phyloP scores from a whole-genome alignment of 2,329 filamentous ascomycete species.

The Leptoxyphium fumago region DNA sequence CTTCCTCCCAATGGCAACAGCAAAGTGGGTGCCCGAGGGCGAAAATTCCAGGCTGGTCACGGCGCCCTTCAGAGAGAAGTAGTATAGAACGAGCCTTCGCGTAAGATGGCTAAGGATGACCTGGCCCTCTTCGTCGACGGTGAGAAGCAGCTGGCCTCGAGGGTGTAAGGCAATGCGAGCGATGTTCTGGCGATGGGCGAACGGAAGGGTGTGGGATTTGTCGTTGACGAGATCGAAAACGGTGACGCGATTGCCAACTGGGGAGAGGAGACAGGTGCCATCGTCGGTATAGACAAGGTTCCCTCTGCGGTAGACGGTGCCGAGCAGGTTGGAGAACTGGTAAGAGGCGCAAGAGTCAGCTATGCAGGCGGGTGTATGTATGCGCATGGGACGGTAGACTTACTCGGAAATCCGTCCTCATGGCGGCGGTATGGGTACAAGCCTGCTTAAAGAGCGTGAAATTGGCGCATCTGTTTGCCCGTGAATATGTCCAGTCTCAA shows the following conservation, averaged over 20 bases:
- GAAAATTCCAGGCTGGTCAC: constrained; percentile 80
- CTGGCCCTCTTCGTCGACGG: constrained; percentile 85
- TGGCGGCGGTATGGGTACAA: constrained; percentile 28
- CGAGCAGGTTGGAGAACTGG: constrained; percentile 94
- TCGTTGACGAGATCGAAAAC: constrained; percentile 95
- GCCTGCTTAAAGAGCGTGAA: too few relatives aligned
- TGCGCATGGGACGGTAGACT: constrained; percentile 5
- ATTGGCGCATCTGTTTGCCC: too few relatives aligned
- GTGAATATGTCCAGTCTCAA: too few relatives aligned
- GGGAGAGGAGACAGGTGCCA: constrained; percentile 88
- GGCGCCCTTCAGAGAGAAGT: constrained; percentile 83
- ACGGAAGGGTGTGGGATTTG: constrained; percentile 74
- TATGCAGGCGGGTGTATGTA: background rate
- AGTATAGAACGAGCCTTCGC: constrained; percentile 73
- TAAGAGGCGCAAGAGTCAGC: background rate
- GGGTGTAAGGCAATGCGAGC: constrained; percentile 75
- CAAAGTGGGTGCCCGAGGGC: constrained; percentile 81
- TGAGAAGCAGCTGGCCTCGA: constrained; percentile 78
- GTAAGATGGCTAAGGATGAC: constrained; percentile 86
- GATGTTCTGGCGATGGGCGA: constrained; percentile 90
- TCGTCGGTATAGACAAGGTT: constrained; percentile 94
- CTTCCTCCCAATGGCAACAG: constrained; percentile 70
- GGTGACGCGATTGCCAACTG: constrained; percentile 88
- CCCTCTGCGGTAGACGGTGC: constrained; percentile 95
- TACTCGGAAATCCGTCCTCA: constrained; percentile 99